Conservation (phyloP, 1,139 yeast species). For the Geotrichum europaeum region DNA sequence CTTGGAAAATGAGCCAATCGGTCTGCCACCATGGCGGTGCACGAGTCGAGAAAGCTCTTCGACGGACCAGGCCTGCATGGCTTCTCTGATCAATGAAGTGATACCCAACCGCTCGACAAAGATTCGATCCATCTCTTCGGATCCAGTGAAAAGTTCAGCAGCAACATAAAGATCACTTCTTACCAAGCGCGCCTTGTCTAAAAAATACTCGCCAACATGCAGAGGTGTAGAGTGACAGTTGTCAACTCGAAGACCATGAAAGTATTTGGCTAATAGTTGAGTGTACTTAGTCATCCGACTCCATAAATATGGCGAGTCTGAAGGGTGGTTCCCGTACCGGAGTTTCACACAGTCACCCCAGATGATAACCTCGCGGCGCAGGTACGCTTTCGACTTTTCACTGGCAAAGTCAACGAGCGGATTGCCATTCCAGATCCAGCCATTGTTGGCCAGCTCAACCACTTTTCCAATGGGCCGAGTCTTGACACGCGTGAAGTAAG, state of each 20-base stretch:
- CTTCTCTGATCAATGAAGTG: conserved; percentile 84
- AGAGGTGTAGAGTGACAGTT: conserved; percentile 95
- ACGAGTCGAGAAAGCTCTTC: conserved; percentile 80
- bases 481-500: conserved; percentile 74
- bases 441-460: conserved; percentile 79
- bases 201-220: conserved; percentile 83
- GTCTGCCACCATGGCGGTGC: conserved; percentile 90
- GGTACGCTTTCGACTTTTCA: conserved; percentile 64
- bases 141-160: conserved; percentile 91
- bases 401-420: conserved; percentile 94
- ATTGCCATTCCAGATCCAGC: conserved; percentile 98
- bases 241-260: conserved; percentile 88
- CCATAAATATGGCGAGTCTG: conserved; percentile 89
- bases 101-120: conserved; percentile 89
- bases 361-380: conserved; percentile 86
- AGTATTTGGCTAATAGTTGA: conserved; percentile 63
- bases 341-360: conserved; percentile 98
- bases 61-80: conserved; percentile 93
- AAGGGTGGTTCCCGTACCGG: conserved; percentile 69
- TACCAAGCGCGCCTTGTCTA: conserved; percentile 80
- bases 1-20: conserved; percentile 72
- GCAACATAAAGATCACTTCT: conserved; percentile 87
- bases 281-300: conserved; percentile 77
- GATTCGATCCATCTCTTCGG: conserved; percentile 81
- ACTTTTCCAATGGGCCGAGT: conserved; percentile 44